Evolutionary conservation across 306 rosid species (phyloP), one percentile per base, ranked within the genome.

Genomic region (Acacia confusa): DNA sequence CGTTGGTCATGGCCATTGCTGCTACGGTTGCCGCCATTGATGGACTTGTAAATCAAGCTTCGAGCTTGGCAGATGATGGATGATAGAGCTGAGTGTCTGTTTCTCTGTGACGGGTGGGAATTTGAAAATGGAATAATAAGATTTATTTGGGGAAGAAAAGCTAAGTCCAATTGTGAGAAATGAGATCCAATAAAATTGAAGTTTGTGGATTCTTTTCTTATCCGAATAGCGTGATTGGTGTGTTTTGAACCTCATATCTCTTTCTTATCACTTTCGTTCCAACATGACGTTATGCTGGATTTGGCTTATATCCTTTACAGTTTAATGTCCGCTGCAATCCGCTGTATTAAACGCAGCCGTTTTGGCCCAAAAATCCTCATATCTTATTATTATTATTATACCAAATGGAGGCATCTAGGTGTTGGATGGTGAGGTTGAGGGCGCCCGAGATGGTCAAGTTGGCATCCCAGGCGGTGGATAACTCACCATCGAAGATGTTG

Each of bases 1-100:
- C 73, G 72, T 89, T 95, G 78, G 90, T 84, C 76, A 89, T 88
- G 44, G 97, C 90, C 97, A 91, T 91, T 57, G 97, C 86, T 38
- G 94, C 89, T 90, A 92, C 87, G 12, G 97, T 92, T 87, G 96
- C 86, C 68, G 98, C 97, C 97, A 91, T 95, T 82, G 88, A 76
- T 79, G 69, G 69, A 79, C 13, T 22, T 76, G n/a, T 63, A 9
- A 65, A 65, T 30, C 43, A 65, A 65, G 11, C 7, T 43, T 24
- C 3, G 74, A 22, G n/a, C 48, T 19, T 2, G 9, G 48, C 36
- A 70, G 36, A 43, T 43, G 55, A 70, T 41, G 41, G 30, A 41
- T 34, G 47, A 27, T 24, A 10, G 4, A 25, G 10, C 15, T 13
- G 41, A 9, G 9, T 7, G 24, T 17, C 17, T 32, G 22, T 64